Conservation (phyloP, 768 basidiomycete genomes). For the Lentinula guzmanii region DNA sequence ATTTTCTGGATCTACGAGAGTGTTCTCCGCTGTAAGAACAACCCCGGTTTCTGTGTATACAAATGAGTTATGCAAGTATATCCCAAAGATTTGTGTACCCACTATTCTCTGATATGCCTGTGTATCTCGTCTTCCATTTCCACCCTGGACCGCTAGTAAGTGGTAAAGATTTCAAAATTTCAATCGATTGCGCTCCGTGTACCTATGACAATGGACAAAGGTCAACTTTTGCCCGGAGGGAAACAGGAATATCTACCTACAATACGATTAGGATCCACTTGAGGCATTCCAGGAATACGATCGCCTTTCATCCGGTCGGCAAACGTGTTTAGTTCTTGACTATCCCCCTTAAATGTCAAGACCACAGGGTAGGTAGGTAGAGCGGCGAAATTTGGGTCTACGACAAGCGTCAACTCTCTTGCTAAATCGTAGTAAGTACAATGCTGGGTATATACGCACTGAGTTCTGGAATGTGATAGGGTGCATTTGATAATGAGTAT, state of each 20-base stretch:
- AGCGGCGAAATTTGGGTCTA: constrained; percentile 66
- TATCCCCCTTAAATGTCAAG: constrained; percentile 63
- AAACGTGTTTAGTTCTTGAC: constrained; percentile 68
- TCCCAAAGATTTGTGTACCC: constrained; percentile 16
- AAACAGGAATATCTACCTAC: constrained; percentile 31
- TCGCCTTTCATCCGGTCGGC: constrained; percentile 38
- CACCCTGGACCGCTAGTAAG: constrained; percentile 73
- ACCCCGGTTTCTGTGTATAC: constrained; percentile 49
- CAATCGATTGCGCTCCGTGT: constrained; percentile 75
- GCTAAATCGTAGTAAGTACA: neutral
- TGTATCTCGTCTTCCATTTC: constrained; percentile 61
- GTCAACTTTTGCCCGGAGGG: neutral
- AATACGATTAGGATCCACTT: constrained; percentile 61
- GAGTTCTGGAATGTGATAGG: neutral
- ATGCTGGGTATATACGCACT: neutral
- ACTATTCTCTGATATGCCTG: constrained; percentile 82
- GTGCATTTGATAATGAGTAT: neutral
- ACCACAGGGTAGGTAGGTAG: constrained; percentile 87
- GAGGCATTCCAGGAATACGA: constrained; percentile 61
- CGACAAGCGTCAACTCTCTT: neutral
- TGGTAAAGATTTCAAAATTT: constrained; percentile 76
- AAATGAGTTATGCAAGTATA: neutral
- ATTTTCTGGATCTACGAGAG: constrained; percentile 58
- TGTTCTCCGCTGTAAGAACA: constrained; percentile 57
- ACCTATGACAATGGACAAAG: constrained; percentile 36